Base-by-base conservation (phyloP, 2,329 filamentous ascomycete genomes). In the Diaporthe vexans region DNA sequence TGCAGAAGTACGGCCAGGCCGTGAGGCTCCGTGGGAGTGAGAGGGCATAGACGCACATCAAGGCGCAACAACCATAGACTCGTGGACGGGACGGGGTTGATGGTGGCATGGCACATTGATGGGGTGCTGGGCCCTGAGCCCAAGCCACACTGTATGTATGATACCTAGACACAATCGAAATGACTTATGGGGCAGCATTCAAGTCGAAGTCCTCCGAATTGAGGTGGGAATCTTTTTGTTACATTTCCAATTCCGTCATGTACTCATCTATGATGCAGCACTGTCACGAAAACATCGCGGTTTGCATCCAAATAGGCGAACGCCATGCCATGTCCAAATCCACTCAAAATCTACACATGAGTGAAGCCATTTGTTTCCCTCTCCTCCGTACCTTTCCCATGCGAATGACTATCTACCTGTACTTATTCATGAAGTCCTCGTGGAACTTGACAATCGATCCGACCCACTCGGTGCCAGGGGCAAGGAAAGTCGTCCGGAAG, bases 1-100 rank as follows among this genome's bases (percentile, higher is more conserved):
- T 99, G 79, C 97, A 99, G 87, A 99, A 99, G 89, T 99, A 99
- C 84, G 97, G 97, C 58, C 97, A 99, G 85, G 94, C 97, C 3
- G 97, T 99, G 77, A 91, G 97, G 81, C 88, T 99, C 85, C 91
- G 97, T 80, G 97, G 97, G 54, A 98, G 96, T 82, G 97, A 99
- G 89, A 91, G 97, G 80, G 95, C 94, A 80, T 98, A 88, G 80
- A 77, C 46, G 54, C 58, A 26, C 26, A 54, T 13, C 8, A 19
- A 17, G 21, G 40, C 10, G 46, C 46, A 43, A 51, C 7, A 21
- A 26, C 29, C 46, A 54, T 54, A 68, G 63, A 68, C 48, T 54
- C 48, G 11, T 10, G 37, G 37, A 54, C 9, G 70, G 26, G 8
- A 7, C 4, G 40, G 35, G 2, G 24, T 10, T 52, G 26, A 15